These are phyloP conservation scores for Oryza punctata DNA, from an alignment of 176 grass and related monocot genomes.

Conservation along the genomic window DNA sequence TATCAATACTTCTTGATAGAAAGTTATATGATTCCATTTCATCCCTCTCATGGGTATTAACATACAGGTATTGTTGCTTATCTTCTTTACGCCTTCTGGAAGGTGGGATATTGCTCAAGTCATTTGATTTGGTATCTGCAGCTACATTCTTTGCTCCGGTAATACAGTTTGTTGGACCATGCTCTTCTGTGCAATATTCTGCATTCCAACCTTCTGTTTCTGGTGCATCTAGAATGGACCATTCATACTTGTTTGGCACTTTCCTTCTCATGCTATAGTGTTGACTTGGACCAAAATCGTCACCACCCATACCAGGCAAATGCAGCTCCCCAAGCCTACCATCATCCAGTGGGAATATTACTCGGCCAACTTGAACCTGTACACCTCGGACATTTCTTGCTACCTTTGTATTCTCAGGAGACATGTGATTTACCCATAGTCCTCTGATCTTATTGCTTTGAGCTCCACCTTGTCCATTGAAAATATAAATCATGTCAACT, in stretches of 20 bases:
- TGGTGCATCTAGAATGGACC: slow-evolving; percentile 86
- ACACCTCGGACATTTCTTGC: slow-evolving; percentile 61
- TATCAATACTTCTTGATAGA: slow-evolving; percentile 68
- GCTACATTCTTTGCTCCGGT: slow-evolving; percentile 54
- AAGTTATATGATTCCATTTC: slow-evolving; percentile 69
- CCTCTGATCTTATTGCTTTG: slow-evolving; percentile 58
- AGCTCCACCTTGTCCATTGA: slow-evolving; percentile 54
- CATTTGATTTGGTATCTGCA: slow-evolving; percentile 40
- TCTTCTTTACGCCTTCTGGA: slow-evolving; percentile 55
- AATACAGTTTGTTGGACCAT: slow-evolving; percentile 83
- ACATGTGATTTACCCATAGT: slow-evolving; percentile 77
- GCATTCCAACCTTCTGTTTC: slow-evolving; percentile 99
- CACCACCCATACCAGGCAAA: slow-evolving; percentile 76
- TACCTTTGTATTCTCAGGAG: slow-evolving; percentile 73
- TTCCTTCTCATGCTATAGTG: slow-evolving; percentile 62
- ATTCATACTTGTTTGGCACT: slow-evolving; percentile 81
- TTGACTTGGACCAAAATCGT: slow-evolving; percentile 60
- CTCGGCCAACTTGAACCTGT: slow-evolving; percentile 73
- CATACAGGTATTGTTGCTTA: slow-evolving; percentile 59
- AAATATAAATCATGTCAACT: slow-evolving; percentile 37
- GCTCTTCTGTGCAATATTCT: slow-evolving; percentile 94
- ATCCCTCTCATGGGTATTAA: slow-evolving; percentile 40
- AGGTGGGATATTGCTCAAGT: slow-evolving; percentile 46
- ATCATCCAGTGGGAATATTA: slow-evolving; percentile 84
- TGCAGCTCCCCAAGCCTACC: slow-evolving; percentile 88